Conservation (phyloP, 352 stramenopile species). For the Saprolegnia parasitica region DNA sequence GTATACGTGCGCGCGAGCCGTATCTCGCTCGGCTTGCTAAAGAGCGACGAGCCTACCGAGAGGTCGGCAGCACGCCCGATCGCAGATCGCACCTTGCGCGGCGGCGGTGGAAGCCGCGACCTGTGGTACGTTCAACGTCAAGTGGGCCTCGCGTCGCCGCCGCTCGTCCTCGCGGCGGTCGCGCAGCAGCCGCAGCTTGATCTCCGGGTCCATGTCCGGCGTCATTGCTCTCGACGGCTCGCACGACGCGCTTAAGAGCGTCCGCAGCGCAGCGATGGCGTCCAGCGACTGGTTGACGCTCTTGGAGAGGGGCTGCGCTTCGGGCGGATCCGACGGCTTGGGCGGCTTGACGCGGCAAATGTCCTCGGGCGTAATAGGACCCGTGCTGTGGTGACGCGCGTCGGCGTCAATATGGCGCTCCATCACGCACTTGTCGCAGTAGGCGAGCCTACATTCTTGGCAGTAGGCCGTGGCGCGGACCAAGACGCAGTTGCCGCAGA, state of each 20-base stretch:
- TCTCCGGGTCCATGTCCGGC: not conserved
- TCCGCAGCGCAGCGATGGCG: not conserved
- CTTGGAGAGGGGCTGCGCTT: not conserved
- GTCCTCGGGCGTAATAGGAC: not conserved
- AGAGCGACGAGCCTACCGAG: not conserved
- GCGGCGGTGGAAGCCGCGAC: not conserved
- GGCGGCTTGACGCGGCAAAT: not conserved
- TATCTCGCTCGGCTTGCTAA: slow-evolving; percentile 10
- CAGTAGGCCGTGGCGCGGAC: slow-evolving; percentile 11
- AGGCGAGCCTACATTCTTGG: slow-evolving; percentile 14
- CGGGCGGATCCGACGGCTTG: not conserved
- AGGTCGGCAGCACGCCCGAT: not conserved
- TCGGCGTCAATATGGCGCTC: slow-evolving; percentile 6
- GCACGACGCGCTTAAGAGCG: not conserved
- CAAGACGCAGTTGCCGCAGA: slow-evolving; percentile 20
- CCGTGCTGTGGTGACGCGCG: slow-evolving; percentile 7
- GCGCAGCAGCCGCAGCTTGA: not conserved
- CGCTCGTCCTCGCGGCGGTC: not conserved
- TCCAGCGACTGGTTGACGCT: not conserved
- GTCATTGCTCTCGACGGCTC: not conserved
- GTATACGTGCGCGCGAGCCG: slow-evolving; percentile 10
- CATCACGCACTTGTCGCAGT: slow-evolving; percentile 17
- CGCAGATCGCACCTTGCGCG: not conserved
- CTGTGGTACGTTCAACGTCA: slow-evolving; percentile 4
- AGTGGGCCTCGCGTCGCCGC: not conserved